A percentile compares a stretch with the other conserved stretches of the same genome.
Conservation (phyloP, 495 filamentous ascomycete genomes). For the Tuber indicum region DNA sequence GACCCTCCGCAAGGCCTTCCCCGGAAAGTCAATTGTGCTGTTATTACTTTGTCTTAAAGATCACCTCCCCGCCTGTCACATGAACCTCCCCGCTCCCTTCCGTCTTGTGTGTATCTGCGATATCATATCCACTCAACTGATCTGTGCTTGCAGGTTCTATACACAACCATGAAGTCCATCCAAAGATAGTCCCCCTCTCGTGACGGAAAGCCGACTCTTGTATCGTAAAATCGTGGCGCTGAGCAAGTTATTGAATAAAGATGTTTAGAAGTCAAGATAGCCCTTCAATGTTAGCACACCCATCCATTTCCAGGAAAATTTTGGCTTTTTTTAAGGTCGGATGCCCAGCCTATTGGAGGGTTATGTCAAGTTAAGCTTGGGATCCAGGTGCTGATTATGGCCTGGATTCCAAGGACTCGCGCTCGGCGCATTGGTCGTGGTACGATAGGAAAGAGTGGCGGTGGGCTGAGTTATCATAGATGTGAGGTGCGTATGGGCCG, state of each 20-base stretch:
- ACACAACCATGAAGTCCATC: not conserved
- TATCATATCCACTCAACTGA: not conserved
- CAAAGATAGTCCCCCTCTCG: not conserved
- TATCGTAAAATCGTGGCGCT: not conserved
- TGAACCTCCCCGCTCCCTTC: not conserved
- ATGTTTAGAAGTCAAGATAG: not conserved
- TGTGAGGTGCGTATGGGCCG: not conserved
- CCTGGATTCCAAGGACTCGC: not conserved
- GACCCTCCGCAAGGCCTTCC: not conserved
- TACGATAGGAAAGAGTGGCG: not conserved
- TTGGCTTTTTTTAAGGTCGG: not conserved
- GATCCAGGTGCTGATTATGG: not conserved
- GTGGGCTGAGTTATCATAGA: not conserved
- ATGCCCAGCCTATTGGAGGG: not conserved
- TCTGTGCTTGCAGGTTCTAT: not conserved
- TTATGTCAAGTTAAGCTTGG: not conserved
- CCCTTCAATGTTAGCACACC: not conserved
- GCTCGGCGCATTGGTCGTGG: no score
- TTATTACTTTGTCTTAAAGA: not conserved
- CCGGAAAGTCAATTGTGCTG: not conserved
- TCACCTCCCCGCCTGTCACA: not conserved
- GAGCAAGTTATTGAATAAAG: not conserved
- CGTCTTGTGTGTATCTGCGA: not conserved
- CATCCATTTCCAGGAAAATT: not conserved
- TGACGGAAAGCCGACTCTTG: not conserved